These are phyloP conservation scores for Apiotrichum akiyoshidainum DNA, from an alignment of 1,284 basidiomycete species.

Conservation along the genomic window DNA sequence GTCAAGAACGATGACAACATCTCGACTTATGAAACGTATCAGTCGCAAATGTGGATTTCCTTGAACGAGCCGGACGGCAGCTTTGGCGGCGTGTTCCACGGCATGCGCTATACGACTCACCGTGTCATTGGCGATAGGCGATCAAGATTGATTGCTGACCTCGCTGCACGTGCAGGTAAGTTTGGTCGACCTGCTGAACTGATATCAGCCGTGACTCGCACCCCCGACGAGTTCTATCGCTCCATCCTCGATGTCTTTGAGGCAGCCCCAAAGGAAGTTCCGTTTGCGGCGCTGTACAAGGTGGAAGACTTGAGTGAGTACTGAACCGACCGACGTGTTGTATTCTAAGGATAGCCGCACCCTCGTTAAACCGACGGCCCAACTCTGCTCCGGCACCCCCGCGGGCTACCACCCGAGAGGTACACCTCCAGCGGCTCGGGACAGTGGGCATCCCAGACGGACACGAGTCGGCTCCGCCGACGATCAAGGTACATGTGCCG, in stretches of 20 bases:
- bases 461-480: constrained; percentile 34
- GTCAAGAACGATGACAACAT: background rate
- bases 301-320: background rate
- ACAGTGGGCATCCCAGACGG: constrained; percentile 40
- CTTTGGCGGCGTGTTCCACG: constrained; percentile 43
- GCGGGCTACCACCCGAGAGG: background rate
- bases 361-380: too few species aligned
- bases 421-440: constrained; percentile 20
- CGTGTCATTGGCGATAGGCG: constrained; percentile 38
- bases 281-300: constrained; percentile 40
- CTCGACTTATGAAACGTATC: constrained; percentile 28
- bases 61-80: constrained; percentile 36
- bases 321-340: too few species aligned
- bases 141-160: constrained; percentile 33
- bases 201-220: constrained; percentile 30
- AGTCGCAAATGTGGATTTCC: constrained; percentile 43
- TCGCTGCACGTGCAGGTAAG: constrained; percentile 45
- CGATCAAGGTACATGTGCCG: background rate
- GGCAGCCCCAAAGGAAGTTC: constrained; percentile 35
- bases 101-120: constrained; percentile 35
- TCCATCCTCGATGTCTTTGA: constrained; percentile 38
- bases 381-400: background rate
- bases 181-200: background rate
- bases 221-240: constrained; percentile 38
- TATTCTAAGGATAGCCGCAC: background rate